Base-by-base conservation (phyloP, 495 filamentous ascomycete genomes). In the Penicillium ochrochloron region DNA sequence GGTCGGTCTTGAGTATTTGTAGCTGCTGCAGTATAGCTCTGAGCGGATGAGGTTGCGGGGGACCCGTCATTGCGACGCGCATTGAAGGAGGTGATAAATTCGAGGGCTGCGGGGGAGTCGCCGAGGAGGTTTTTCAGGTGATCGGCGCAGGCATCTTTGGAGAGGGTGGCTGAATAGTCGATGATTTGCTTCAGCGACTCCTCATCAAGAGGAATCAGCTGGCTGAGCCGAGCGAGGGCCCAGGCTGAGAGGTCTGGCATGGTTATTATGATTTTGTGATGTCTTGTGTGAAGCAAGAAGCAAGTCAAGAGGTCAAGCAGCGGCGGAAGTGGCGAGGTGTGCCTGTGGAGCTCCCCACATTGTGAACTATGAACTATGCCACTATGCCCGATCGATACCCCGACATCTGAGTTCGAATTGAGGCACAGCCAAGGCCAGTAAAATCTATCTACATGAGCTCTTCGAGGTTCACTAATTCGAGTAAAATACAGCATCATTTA, bases 71-170 rank as follows among this genome's bases (percentile, higher is more conserved):
- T 76, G 35, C 91, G 86, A 34, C 86, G 88, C 11, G 88, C 80
- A 73, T 95, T 98, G 83, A 97, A 98, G 46, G 89, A 88, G 25
- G 92, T 87, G 68, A 99, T 97, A 73, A 98, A 99, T 63, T 96
- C 93, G 62, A 97, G 76, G 1, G 90, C 89, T 64, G 90, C 87
- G 15, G 92, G 85, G 7, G 92, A 92, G 73, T 96, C 92, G 51
- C 93, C 95, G 2, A 99, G 86, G 34, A 98, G 81, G 73, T 92
- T 91, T 75, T 89, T 91, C 63, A 99, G 89, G 74, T 97, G 90
- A 23, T 92, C 88, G 29, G 88, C 90, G 19, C 91, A 91, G 62
- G 88, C 88, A 41, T 87, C 80, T 69, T 89, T 92, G 33, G 92
- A 86, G 1, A 90, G 80, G 14, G 85, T 88, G 23, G 87, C 79